Base-by-base conservation (phyloP, 345 rosid species). In the Turritis glabra region DNA sequence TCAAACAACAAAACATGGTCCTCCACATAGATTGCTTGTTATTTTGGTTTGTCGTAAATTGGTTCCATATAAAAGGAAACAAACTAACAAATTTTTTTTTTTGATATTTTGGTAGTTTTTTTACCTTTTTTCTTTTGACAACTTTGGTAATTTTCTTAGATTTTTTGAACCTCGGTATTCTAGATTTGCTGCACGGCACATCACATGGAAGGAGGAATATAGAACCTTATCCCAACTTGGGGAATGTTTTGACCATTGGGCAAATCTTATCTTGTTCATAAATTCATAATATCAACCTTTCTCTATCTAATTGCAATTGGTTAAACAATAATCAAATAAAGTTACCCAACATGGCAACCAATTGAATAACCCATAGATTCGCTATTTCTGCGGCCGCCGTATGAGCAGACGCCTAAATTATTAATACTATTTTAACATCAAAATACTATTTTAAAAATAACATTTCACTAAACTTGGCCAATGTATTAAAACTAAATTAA, bases 111-210 rank as follows among this genome's bases (percentile, higher is more conserved):
- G 11, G 35, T 9, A 26, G 5, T 14, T 7, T 2, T 15, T 7
- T 8, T 7, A 1, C 1, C 4, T 13, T 13, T 29, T 30, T 54
- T 26, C 3, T 17, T 25, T 8, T 10, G 26, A 33, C 30, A 19
- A 57, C 27, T 58, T 58, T 12, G 46, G 35, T 33, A 35, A n/a
- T n/a, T n/a, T n/a, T n/a, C n/a, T n/a, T n/a, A n/a, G n/a, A n/a
- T n/a, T n/a, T n/a, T n/a, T n/a, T n/a, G n/a, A n/a, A n/a, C n/a
- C n/a, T n/a, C n/a, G n/a, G 29, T 33, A 11, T 48, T 30, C 18
- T 46, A 46, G 61, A 75, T 38, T 75, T 21, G 17, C 51, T 29
- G 56, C 37, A 64, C 18, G 64, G 59, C 72, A 74, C 57, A 67
- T 26, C 61, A 51, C 52, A 51, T 40, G 53, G 48, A 14, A 33